These are phyloP conservation scores for Ogataea pilisensis DNA, from an alignment of 805 yeast genomes.

Conservation along the genomic window DNA sequence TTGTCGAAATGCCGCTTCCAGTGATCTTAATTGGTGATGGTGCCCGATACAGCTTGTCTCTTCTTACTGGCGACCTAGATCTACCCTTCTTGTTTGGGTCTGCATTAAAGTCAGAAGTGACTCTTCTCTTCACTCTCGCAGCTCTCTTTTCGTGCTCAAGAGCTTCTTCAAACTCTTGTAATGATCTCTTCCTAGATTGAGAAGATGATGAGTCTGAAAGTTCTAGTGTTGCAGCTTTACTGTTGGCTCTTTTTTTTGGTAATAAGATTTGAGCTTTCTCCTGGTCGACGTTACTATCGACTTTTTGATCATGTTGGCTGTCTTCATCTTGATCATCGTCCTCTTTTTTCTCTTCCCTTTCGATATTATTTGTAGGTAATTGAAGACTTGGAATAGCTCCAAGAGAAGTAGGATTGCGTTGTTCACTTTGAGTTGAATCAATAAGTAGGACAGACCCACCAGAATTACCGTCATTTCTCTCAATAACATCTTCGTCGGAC, in stretches of 20 bases:
- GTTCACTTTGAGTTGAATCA: neutral
- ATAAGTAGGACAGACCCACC: conserved; percentile 1
- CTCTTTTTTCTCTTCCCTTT: no score
- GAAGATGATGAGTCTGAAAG: no score
- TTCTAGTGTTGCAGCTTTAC: no score
- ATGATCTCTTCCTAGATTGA: conserved; percentile 8
- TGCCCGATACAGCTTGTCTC: conserved; percentile 22
- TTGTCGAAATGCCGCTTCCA: conserved; percentile 25
- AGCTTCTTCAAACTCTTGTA: conserved; percentile 2
- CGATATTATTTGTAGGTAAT: neutral
- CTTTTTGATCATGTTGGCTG: neutral
- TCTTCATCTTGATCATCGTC: conserved; percentile 3
- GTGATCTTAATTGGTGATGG: conserved; percentile 19
- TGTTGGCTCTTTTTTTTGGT: no score
- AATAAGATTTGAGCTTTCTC: neutral
- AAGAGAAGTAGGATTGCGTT: neutral
- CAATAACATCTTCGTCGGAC: neutral
- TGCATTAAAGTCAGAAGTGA: neutral
- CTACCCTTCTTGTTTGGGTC: conserved; percentile 12
- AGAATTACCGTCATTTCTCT: neutral
- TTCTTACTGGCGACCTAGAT: conserved; percentile 25
- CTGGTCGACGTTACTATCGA: neutral
- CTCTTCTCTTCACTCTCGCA: neutral
- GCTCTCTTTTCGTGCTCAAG: neutral
- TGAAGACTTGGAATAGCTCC: conserved; percentile 3